A percentile compares a stretch with the other conserved stretches of the same genome.
Conservation (phyloP, 2,329 filamentous ascomycete genomes). For the Diaporthe citri region DNA sequence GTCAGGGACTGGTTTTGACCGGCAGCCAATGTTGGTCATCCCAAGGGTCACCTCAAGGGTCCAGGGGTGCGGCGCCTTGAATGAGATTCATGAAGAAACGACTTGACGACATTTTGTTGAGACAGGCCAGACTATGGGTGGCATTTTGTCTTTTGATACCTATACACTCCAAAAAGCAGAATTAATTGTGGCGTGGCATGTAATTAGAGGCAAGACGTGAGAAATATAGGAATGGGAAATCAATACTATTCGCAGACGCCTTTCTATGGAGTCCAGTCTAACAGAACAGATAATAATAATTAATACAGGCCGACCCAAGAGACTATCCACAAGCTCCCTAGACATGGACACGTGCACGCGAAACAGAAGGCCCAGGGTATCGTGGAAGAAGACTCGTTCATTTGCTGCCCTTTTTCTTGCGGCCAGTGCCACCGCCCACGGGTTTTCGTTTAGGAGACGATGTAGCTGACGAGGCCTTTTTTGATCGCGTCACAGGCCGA, state of each 20-base stretch:
- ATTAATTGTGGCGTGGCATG: not conserved
- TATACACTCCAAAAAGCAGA: slow-evolving; percentile 1
- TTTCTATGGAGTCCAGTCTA: slow-evolving; percentile 27
- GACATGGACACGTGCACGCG: slow-evolving; percentile 1
- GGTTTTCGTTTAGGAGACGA: slow-evolving; percentile 55
- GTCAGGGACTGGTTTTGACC: slow-evolving; percentile 48
- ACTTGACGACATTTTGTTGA: not conserved
- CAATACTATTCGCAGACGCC: slow-evolving; percentile 28
- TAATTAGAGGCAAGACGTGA: not conserved
- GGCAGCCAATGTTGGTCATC: not conserved
- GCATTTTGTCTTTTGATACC: slow-evolving; percentile 34
- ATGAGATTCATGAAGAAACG: slow-evolving; percentile 30
- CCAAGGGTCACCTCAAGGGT: not conserved
- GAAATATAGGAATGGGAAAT: not conserved
- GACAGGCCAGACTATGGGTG: not conserved
- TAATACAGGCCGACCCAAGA: not conserved
- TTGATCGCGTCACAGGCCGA: slow-evolving; percentile 47
- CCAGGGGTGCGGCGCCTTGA: not conserved
- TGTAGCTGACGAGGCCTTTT: slow-evolving; percentile 50
- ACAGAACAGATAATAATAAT: slow-evolving; percentile 21
- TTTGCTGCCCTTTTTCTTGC: slow-evolving; percentile 43
- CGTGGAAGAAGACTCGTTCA: slow-evolving; percentile 30
- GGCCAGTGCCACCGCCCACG: slow-evolving; percentile 46
- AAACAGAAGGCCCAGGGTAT: slow-evolving; percentile 21
- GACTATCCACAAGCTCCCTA: not conserved